Evolutionary conservation across 2,329 filamentous ascomycete genomes (phyloP).

Genomic region (Pseudogymnoascus sp.): DNA sequence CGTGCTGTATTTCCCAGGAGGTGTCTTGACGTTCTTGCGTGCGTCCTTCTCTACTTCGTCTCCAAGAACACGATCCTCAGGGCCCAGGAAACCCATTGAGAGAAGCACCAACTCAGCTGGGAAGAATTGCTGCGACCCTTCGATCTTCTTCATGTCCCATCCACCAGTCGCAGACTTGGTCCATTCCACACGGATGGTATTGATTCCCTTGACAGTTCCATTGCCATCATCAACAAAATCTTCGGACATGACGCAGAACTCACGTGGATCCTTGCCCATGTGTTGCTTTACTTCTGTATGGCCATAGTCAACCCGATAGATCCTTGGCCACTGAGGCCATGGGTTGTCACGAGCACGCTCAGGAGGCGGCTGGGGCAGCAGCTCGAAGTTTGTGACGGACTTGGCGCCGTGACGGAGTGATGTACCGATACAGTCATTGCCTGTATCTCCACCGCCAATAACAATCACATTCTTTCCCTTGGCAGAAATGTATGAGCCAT

Average conservation of each 20-base stretch:
- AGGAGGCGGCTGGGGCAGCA: constrained; percentile 83
- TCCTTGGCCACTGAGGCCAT: constrained; percentile 96
- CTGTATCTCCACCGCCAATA: constrained; percentile 95
- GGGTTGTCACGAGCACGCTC: constrained; percentile 91
- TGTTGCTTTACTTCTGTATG: constrained; percentile 94
- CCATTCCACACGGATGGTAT: constrained; percentile 93
- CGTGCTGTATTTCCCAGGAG: constrained; percentile 77
- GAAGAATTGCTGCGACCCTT: constrained; percentile 92
- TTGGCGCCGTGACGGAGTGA: constrained; percentile 93
- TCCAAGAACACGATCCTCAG: constrained; percentile 79
- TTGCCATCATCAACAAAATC: constrained; percentile 86
- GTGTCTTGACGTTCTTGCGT: constrained; percentile 93
- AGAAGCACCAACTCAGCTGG: constrained; percentile 87
- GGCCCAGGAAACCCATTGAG: constrained; percentile 95
- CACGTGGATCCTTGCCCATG: constrained; percentile 90
- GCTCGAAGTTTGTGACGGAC: constrained; percentile 92
- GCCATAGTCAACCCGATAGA: constrained; percentile 97
- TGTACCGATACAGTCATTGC: constrained; percentile 96
- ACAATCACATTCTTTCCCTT: constrained; percentile 95
- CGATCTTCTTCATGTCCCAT: constrained; percentile 98
- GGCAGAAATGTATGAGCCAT: constrained; percentile 82
- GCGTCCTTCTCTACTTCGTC: constrained; percentile 85
- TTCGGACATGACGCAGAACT: constrained; percentile 98
- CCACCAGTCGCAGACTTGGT: constrained; percentile 80
- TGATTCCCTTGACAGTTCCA: constrained; percentile 90